Conservation (phyloP, 202 grass and related monocot species). For the Carex arenaria region DNA sequence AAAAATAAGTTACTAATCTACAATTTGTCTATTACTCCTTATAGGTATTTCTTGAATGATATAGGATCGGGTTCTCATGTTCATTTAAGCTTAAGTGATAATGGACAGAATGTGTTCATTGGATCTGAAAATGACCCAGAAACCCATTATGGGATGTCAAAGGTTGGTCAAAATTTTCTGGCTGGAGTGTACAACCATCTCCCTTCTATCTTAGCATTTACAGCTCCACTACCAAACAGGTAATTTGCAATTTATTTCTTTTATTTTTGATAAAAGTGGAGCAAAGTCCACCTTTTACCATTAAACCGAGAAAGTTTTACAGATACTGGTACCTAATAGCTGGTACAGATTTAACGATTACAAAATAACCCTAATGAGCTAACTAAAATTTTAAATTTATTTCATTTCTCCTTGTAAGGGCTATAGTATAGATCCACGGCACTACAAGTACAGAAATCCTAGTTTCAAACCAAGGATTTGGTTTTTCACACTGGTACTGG, state of each 20-base stretch:
- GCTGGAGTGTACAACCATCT: slow-evolving; percentile 93
- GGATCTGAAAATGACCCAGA: slow-evolving; percentile 57
- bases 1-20: slow-evolving; percentile 1
- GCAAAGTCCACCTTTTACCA: too few relatives aligned
- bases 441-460: not conserved
- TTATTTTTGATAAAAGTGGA: too few relatives aligned
- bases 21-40: not conserved
- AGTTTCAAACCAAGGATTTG: not conserved
- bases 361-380: too few relatives aligned
- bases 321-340: too few relatives aligned
- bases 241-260: slow-evolving; percentile 23
- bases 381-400: not conserved
- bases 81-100: slow-evolving; percentile 91
- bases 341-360: too few relatives aligned
- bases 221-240: slow-evolving; percentile 91
- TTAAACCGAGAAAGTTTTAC: too few relatives aligned
- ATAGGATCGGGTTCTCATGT: slow-evolving; percentile 93
- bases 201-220: slow-evolving; percentile 81
- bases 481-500: not conserved
- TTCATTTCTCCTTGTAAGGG: not conserved
- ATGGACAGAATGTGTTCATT: slow-evolving; percentile 77
- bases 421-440: not conserved
- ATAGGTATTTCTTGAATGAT: slow-evolving; percentile 68
- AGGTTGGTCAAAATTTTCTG: slow-evolving; percentile 62
- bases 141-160: slow-evolving; percentile 74